Base-by-base conservation (phyloP, 768 basidiomycete species). In the Xerocomus brunneocitrinus region DNA sequence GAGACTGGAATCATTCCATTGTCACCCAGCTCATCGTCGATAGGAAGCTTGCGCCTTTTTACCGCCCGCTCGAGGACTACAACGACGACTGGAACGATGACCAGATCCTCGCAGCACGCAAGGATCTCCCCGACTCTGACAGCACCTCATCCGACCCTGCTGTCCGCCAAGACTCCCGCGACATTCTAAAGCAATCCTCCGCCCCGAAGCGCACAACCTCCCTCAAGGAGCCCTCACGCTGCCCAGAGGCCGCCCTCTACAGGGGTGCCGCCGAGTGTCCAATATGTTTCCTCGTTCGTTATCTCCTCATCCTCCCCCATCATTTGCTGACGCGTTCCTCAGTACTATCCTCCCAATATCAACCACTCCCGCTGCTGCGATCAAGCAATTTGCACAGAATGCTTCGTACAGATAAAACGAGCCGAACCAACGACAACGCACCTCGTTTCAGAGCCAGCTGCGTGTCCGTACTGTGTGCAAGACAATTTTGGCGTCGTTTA, bases 361-460 rank as follows among this genome's bases (percentile, higher is more conserved):
- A 98, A 98, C 67, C 87, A 86, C 62, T 98, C 97, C 36, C 82
- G 97, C 66, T 99, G 97, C 69, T 99, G 97, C 69, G 95, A 95
- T 76, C 97, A 99, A 62, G 87, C 91, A 22, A 95, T 99, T 57
- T 99, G 97, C 68, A 98, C 97, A 35, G 97, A 99, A 72, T 99
- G 97, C 68, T 98, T 99, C 65, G 93, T 98, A 22, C 95, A 98
- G 73, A 98, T 99, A 74, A 98, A 98, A 76, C 88, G 97, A 50
- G 83, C 81, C 34, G 97, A 99, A 58, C 93, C 97, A 6, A 95
- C 93, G 0, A 79, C 92, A 7, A 98, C 94, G 0, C 95, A 98
- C 71, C 78, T 98, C 55, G 92, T 94, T 49, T 95, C 94, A 8
- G 97, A 99, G 64, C 93, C 94, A 2, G 94, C 95, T 13, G 90